Conservation (phyloP, 176 grass and related monocot genomes). For the Panicum miliaceum region DNA sequence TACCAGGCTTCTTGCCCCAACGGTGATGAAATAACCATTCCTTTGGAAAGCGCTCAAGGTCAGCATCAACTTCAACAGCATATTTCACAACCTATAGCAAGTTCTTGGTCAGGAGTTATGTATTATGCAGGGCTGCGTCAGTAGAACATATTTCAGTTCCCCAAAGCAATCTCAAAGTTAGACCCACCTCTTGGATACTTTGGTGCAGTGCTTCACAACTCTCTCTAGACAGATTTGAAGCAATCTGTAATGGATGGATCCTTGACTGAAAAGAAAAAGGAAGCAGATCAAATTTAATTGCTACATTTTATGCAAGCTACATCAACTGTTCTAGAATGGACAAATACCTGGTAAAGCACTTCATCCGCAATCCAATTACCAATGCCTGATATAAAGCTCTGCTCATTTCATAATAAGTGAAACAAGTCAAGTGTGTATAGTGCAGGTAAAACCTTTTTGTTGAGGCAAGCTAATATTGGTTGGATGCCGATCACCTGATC, state of each 20-base stretch:
- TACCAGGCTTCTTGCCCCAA: conserved; percentile 84
- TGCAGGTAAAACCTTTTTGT: conserved; percentile 1
- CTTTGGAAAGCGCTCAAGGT: conserved; percentile 67
- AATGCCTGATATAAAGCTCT: conserved; percentile 94
- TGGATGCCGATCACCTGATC: conserved; percentile 68
- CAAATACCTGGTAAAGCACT: conserved; percentile 88
- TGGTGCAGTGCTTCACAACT: conserved; percentile 66
- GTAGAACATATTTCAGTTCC: conserved; percentile 5
- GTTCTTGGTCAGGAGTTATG: conserved; percentile 27
- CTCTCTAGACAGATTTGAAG: conserved; percentile 74
- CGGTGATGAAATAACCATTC: conserved; percentile 94
- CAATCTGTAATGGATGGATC: conserved; percentile 81
- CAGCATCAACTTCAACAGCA: conserved; percentile 86
- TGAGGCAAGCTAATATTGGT: conserved; percentile 21
- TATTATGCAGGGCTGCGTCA: conserved; percentile 4
- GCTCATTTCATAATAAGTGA: conserved; percentile 19
- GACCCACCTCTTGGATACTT: conserved; percentile 75
- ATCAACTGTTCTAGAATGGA: background rate
- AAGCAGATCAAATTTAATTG: conserved; percentile 32
- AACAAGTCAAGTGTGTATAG: background rate
- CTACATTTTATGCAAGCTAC: background rate
- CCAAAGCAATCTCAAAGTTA: background rate
- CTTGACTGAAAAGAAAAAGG: conserved; percentile 61
- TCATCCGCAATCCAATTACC: conserved; percentile 97
- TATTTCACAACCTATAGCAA: conserved; percentile 79